Conservation (phyloP, 1,139 yeast genomes). For the Magnusiomyces suaveolens region DNA sequence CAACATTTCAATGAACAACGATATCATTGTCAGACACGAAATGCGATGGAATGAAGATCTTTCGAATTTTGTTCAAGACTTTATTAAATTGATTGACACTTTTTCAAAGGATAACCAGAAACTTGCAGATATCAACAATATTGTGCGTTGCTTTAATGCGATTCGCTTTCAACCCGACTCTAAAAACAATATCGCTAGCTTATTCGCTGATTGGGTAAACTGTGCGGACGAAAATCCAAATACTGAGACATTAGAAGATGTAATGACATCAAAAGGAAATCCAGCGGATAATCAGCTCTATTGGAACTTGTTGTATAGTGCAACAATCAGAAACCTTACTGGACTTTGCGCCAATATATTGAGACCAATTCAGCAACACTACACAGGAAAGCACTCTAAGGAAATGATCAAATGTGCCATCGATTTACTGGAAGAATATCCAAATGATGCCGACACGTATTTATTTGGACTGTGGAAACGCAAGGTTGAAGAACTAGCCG, state of each 20-base stretch:
- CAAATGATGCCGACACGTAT: slow-evolving; percentile 15
- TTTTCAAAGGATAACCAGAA: slow-evolving; percentile 12
- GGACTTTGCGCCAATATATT: slow-evolving; percentile 37
- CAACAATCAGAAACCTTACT: slow-evolving; percentile 55
- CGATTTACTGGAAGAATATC: slow-evolving; percentile 19
- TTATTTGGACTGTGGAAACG: slow-evolving; percentile 24
- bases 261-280: slow-evolving; percentile 30
- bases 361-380: slow-evolving; percentile 22
- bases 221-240: slow-evolving; percentile 19
- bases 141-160: slow-evolving; percentile 20
- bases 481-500: slow-evolving; percentile 15
- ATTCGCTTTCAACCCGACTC: slow-evolving; percentile 18
- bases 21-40: slow-evolving; percentile 10
- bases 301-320: slow-evolving; percentile 55
- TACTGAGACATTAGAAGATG: slow-evolving; percentile 16
- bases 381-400: slow-evolving; percentile 33
- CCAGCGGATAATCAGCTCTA: slow-evolving; percentile 38
- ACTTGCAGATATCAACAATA: slow-evolving; percentile 19
- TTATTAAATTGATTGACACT: slow-evolving; percentile 11
- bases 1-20: slow-evolving; percentile 2
- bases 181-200: slow-evolving; percentile 16
- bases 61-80: slow-evolving; percentile 10
- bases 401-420: slow-evolving; percentile 18
- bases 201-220: slow-evolving; percentile 23
- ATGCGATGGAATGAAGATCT: slow-evolving; percentile 11